Evolutionary conservation across 2,329 filamentous ascomycete genomes (phyloP).

Genomic region (Dichotomopilus funicola): DNA sequence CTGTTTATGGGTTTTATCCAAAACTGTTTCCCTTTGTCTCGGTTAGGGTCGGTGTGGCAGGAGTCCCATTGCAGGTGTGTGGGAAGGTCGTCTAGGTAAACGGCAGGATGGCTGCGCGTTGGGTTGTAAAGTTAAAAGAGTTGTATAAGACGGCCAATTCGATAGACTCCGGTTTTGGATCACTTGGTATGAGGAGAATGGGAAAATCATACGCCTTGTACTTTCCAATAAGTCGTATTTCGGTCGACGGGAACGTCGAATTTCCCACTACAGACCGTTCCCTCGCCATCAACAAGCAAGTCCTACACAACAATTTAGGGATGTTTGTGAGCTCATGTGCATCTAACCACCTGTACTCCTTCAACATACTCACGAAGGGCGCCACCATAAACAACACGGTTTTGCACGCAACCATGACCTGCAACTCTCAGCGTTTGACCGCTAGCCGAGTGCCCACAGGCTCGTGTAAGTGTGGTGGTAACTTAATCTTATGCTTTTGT

Average conservation of each 20-base stretch:
- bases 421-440: too few species aligned
- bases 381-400: too few species aligned
- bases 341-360: too few species aligned
- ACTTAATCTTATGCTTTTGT: too few species aligned
- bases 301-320: too few species aligned
- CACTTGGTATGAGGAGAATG: too few species aligned
- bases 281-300: too few species aligned
- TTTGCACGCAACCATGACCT: too few species aligned
- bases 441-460: too few species aligned
- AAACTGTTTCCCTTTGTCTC: constrained; percentile 10
- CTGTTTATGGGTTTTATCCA: neutral
- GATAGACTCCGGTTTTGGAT: neutral
- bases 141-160: constrained; percentile 7
- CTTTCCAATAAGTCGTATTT: neutral
- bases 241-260: constrained; percentile 4
- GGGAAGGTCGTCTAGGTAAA: neutral
- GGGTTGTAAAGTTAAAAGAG: constrained; percentile 13
- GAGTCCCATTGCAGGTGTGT: neutral
- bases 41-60: constrained; percentile 1
- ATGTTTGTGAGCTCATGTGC: too few species aligned
- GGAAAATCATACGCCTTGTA: neutral
- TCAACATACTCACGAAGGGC: too few species aligned
- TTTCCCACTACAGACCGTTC: constrained; percentile 3
- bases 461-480: too few species aligned
- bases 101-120: neutral